Conservation (phyloP, 1,284 basidiomycete species). For the Ustilago nuda region DNA sequence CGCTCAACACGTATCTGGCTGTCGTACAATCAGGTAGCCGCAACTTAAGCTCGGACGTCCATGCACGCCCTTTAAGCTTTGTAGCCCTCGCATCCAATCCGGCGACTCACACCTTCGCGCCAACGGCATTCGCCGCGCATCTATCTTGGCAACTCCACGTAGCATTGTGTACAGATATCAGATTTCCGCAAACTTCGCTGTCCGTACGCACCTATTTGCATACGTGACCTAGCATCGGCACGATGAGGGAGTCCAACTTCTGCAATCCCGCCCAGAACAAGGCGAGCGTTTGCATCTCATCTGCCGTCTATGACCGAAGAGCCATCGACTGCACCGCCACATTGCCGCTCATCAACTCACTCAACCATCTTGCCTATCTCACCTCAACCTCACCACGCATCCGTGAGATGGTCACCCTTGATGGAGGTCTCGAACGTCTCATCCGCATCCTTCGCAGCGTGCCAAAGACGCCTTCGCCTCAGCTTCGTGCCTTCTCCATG, state of each 20-base stretch:
- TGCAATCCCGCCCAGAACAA: conserved; percentile 93
- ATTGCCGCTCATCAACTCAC: conserved; percentile 93
- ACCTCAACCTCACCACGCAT: conserved; percentile 97
- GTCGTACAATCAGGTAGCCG: not conserved
- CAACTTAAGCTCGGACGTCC: conserved; percentile 1
- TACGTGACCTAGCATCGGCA: conserved; percentile 26
- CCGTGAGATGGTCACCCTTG: conserved; percentile 96
- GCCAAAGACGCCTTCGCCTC: conserved; percentile 43
- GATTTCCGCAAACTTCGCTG: not conserved
- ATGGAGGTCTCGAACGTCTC: conserved; percentile 94
- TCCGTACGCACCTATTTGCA: conserved; percentile 27
- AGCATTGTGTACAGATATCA: not conserved
- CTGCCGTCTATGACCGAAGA: conserved; percentile 91
- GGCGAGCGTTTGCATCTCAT: conserved; percentile 93
- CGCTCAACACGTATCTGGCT: not conserved
- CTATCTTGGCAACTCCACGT: not conserved
- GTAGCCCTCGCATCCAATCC: not conserved
- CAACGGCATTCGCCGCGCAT: not conserved
- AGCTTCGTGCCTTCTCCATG: conserved; percentile 41
- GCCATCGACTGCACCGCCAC: conserved; percentile 92
- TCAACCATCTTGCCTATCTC: conserved; percentile 95
- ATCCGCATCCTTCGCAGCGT: conserved; percentile 77
- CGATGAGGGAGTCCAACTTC: conserved; percentile 96
- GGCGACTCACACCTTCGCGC: conserved; percentile 1
- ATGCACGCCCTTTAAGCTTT: conserved; percentile 11